These are phyloP conservation scores for Beauveria asiatica DNA, from an alignment of 2,329 filamentous ascomycete genomes.

Conservation along the genomic window DNA sequence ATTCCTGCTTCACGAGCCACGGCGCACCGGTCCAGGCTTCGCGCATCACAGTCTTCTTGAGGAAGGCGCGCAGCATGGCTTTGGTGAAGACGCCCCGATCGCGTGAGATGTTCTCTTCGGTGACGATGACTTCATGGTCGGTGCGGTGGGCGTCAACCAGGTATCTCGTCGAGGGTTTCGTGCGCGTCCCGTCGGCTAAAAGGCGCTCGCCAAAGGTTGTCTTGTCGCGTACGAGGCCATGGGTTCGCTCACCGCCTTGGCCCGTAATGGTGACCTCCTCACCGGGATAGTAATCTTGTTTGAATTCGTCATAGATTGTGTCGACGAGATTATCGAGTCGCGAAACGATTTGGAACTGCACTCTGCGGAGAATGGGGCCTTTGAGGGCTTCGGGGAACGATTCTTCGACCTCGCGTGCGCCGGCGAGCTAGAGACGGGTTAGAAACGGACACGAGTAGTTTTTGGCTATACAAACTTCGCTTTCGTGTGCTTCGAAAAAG, in stretches of 20 bases:
- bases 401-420: constrained; percentile 81
- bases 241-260: constrained; percentile 57
- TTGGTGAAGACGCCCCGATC: constrained; percentile 93
- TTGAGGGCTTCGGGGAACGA: constrained; percentile 87
- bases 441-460: neutral
- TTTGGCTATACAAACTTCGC: constrained; percentile 59
- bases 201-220: constrained; percentile 57
- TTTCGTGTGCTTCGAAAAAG: constrained; percentile 87
- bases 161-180: constrained; percentile 68
- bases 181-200: constrained; percentile 59
- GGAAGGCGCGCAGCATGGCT: constrained; percentile 83
- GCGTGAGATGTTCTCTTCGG: constrained; percentile 73
- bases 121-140: constrained; percentile 67
- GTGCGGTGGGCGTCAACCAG: constrained; percentile 66
- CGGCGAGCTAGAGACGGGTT: constrained; percentile 48
- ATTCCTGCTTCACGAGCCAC: constrained; percentile 84
- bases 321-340: constrained; percentile 77
- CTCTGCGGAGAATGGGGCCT: constrained; percentile 78
- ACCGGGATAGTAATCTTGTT: constrained; percentile 82
- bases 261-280: constrained; percentile 71
- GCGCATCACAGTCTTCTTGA: constrained; percentile 86
- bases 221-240: constrained; percentile 77
- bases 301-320: constrained; percentile 68
- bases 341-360: constrained; percentile 84
- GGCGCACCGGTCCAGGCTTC: constrained; percentile 95